Percentiles rank a stretch among this genome's conserved stretches.
These are phyloP conservation scores for Bruguiera gymnorhiza DNA, from an alignment of 345 rosid genomes.

Conservation along the genomic window DNA sequence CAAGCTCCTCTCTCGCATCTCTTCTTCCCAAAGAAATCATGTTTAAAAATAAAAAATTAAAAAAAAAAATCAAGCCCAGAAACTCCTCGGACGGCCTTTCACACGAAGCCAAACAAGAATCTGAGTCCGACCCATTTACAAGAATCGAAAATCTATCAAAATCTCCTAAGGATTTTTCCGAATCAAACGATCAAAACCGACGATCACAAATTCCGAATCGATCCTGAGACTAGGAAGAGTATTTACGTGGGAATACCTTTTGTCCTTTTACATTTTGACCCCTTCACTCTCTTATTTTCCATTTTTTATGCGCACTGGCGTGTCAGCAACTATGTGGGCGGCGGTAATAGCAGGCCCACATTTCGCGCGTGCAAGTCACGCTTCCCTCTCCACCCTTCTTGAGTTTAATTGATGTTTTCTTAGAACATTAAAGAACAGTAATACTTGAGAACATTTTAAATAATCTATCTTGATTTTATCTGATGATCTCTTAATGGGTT, in stretches of 20 bases:
- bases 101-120: constrained; percentile 6
- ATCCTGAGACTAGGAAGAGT: constrained; percentile 16
- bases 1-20: constrained; percentile 27
- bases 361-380: constrained; percentile 16
- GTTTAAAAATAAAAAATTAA: neutral
- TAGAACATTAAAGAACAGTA: neutral
- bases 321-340: constrained; percentile 4
- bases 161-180: constrained; percentile 17
- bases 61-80: constrained; percentile 2
- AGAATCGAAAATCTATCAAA: constrained; percentile 28
- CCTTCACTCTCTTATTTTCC: neutral
- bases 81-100: constrained; percentile 1
- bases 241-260: neutral
- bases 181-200: constrained; percentile 29
- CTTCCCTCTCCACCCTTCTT: neutral
- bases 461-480: no score
- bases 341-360: constrained; percentile 4
- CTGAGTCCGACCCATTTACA: constrained; percentile 10
- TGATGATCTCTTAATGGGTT: no score
- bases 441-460: no score
- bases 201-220: constrained; percentile 37
- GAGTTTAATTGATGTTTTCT: neutral
- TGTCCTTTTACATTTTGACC: neutral
- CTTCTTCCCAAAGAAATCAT: constrained; percentile 33
- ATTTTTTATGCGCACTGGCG: neutral